Evolutionary conservation across 2,329 filamentous ascomycete species (phyloP), one percentile per base, ranked within the genome.

Genomic region (Fusarium chuoi): DNA sequence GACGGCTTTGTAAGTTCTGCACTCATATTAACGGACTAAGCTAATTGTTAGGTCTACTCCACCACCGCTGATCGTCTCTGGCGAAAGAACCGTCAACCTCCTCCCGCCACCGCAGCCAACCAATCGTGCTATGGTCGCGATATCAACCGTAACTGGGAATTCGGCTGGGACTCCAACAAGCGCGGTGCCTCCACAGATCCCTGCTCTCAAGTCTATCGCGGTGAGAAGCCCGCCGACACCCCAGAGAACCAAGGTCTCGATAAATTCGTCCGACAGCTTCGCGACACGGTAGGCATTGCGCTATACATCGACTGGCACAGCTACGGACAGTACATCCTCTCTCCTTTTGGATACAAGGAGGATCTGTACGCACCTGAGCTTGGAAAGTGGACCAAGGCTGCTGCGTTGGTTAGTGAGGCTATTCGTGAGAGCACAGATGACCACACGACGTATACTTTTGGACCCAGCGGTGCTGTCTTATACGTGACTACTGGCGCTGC

Each of bases 61-160:
- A 85, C 87, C 63, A 84, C 81, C 5, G 82, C 77, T 17, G 79
- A 87, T 66, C 83, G 86, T n/a, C 78, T 87, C 42, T 87, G 86
- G 86, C 83, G 87, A 35, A 89, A 89, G 80, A 88, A 87, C 75
- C 84, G 87, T 17, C 82, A 86, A 45, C 82, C 82, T 12, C 79
- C 76, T 18, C 78, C 78, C 2, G 36, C 74, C 14, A 67, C 57
- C 15, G 76, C 71, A 28, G 11, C 71, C 11, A 69, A 74, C 13
- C 68, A 76, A n/a, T 77, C 77, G 49, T 89, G 87, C 75, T 68
- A 84, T 51, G 88, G 87, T n/a, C 82, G 82, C 12, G 87, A 89
- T 70, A 84, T 87, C 71, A 89, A 89, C 79, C 84, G 87, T 58
- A 88, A 88, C 78, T 89, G 87, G 87, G 83, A 84, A 41, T 86